These are phyloP conservation scores for Ogataea nonfermentans DNA, from an alignment of 805 yeast species.

Conservation along the genomic window DNA sequence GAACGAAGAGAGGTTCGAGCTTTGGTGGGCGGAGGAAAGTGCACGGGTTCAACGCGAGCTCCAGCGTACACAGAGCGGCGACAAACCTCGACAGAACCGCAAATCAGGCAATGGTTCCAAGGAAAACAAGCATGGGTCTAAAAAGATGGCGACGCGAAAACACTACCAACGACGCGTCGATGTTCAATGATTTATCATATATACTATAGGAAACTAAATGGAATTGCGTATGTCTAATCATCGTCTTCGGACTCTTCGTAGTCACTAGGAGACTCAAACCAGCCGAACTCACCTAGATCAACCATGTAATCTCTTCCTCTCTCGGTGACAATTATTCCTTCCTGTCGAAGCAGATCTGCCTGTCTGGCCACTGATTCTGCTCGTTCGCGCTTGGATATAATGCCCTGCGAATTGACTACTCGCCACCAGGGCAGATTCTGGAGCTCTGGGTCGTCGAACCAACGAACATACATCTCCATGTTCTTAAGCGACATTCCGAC, in stretches of 20 bases:
- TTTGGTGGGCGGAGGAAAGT: constrained; percentile 86
- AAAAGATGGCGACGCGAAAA: constrained; percentile 4
- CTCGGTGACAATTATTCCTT: constrained; percentile 44
- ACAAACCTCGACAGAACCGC: constrained; percentile 9
- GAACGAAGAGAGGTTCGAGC: constrained; percentile 79
- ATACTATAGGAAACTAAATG: constrained; percentile 1
- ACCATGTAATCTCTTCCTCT: constrained; percentile 36
- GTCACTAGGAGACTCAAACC: constrained; percentile 54
- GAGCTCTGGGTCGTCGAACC: constrained; percentile 27
- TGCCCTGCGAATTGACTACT: constrained; percentile 62
- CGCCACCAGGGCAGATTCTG: constrained; percentile 78
- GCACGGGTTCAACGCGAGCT: constrained; percentile 53
- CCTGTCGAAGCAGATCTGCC: constrained; percentile 41
- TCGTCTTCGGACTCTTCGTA: constrained; percentile 8
- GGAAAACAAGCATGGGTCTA: constrained; percentile 1
- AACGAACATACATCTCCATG: constrained; percentile 31
- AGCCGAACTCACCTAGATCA: constrained; percentile 50
- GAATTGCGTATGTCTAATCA: constrained; percentile 6
- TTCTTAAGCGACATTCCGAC: constrained; percentile 72
- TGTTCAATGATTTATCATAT: constrained; percentile 1
- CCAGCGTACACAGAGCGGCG: constrained; percentile 27
- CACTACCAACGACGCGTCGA: constrained; percentile 5
- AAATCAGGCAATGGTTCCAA: constrained; percentile 1
- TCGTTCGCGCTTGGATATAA: constrained; percentile 51
- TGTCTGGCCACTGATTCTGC: constrained; percentile 46